phyloP scores from a whole-genome alignment of 768 basidiomycete species.

The Suillus cothurnatus region DNA sequence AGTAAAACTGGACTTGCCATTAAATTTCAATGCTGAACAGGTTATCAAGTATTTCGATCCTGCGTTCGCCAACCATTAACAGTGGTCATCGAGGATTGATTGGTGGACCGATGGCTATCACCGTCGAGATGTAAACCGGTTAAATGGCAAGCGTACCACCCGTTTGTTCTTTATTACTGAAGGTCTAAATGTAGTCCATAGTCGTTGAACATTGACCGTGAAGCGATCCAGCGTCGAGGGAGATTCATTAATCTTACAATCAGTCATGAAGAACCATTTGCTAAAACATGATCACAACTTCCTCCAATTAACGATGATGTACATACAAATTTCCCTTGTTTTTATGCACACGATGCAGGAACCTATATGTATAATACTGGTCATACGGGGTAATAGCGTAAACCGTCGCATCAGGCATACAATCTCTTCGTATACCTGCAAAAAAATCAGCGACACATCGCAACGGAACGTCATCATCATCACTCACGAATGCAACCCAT shows the following conservation, averaged over 20 bases:
- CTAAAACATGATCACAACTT: neutral
- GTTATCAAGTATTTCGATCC: neutral
- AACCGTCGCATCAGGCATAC: slow-evolving; percentile 38
- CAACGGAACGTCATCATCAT: slow-evolving; percentile 14
- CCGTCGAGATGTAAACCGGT: neutral
- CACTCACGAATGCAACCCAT: slow-evolving; percentile 91
- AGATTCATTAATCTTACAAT: neutral
- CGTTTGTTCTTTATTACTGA: neutral
- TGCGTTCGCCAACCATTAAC: neutral
- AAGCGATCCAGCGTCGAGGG: neutral
- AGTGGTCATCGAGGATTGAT: neutral
- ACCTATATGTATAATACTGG: neutral
- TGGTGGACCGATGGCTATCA: neutral
- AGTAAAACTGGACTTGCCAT: neutral
- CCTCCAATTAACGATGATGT: neutral
- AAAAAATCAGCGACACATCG: slow-evolving; percentile 3
- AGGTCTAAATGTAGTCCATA: neutral
- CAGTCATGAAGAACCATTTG: neutral
- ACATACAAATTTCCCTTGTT: slow-evolving; percentile 3
- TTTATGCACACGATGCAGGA: neutral
- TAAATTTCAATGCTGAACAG: neutral
- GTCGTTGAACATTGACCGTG: neutral
- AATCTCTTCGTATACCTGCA: slow-evolving; percentile 60
- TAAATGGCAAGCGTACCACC: neutral
- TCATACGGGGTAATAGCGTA: neutral